Conservation (phyloP, 768 basidiomycete species). For the Hemileccinum impolitum region DNA sequence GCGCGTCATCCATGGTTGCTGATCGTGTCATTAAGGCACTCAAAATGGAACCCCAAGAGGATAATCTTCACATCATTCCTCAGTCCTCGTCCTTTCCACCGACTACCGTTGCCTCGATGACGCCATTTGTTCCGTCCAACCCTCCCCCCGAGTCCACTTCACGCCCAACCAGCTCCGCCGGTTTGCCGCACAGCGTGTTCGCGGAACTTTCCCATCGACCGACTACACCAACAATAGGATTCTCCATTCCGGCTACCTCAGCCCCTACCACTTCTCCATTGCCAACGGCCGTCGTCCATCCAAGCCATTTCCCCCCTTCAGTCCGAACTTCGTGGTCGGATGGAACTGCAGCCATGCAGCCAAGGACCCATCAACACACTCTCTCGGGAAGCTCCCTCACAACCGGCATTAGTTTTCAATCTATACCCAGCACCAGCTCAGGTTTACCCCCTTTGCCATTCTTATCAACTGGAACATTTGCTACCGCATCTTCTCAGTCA, state of each 20-base stretch:
- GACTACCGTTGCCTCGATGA: slow-evolving; percentile 22
- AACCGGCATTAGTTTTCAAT: slow-evolving; percentile 26
- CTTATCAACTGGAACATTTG: slow-evolving; percentile 30
- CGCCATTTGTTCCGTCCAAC: slow-evolving; percentile 26
- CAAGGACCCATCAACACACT: slow-evolving; percentile 31
- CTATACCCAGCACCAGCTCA: slow-evolving; percentile 32
- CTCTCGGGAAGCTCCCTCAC: slow-evolving; percentile 31
- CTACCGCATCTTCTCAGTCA: slow-evolving; percentile 25
- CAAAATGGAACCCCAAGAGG: slow-evolving; percentile 50
- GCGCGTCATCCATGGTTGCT: slow-evolving; percentile 44
- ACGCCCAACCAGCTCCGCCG: slow-evolving; percentile 33
- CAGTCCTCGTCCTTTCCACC: slow-evolving; percentile 26
- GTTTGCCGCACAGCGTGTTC: slow-evolving; percentile 22
- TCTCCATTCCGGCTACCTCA: slow-evolving; percentile 21
- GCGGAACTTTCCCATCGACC: slow-evolving; percentile 20
- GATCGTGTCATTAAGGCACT: slow-evolving; percentile 45
- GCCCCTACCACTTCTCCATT: slow-evolving; percentile 17
- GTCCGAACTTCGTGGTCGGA: slow-evolving; percentile 31
- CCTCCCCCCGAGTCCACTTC: slow-evolving; percentile 29
- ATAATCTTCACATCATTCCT: slow-evolving; percentile 28
- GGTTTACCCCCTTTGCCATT: slow-evolving; percentile 29
- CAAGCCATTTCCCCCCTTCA: slow-evolving; percentile 23
- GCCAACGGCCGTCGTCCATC: slow-evolving; percentile 19
- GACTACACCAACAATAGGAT: slow-evolving; percentile 15
- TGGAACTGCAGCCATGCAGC: slow-evolving; percentile 24